These are phyloP conservation scores for Zanthoxylum bungeanum DNA, from an alignment of 345 rosid genomes.

Conservation along the genomic window DNA sequence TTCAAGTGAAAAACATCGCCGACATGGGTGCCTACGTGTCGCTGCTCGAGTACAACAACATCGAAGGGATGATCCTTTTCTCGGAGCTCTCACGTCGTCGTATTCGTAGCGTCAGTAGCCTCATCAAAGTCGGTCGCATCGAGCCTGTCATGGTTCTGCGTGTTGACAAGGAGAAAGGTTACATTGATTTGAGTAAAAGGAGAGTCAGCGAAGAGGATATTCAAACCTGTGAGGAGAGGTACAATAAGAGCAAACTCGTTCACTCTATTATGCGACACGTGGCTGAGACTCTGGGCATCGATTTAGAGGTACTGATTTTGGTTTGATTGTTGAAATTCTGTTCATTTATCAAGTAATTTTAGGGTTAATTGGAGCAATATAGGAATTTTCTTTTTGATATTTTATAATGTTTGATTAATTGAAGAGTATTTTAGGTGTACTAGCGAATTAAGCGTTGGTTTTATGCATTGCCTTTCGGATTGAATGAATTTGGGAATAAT, in stretches of 20 bases:
- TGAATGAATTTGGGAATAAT: not conserved
- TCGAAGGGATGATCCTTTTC: slow-evolving; percentile 95
- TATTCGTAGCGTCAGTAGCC: slow-evolving; percentile 91
- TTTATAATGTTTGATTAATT: not conserved
- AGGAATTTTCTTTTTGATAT: not conserved
- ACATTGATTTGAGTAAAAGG: slow-evolving; percentile 93
- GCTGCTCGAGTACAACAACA: slow-evolving; percentile 92
- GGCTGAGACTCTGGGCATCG: slow-evolving; percentile 78
- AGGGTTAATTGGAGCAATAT: not conserved
- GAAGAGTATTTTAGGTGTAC: not conserved
- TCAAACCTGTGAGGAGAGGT: slow-evolving; percentile 92
- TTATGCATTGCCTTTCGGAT: not conserved
- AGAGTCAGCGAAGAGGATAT: slow-evolving; percentile 95
- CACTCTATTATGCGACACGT: slow-evolving; percentile 99
- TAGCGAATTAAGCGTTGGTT: not conserved
- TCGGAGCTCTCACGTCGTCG: slow-evolving; percentile 99
- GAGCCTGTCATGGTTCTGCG: slow-evolving; percentile 99
- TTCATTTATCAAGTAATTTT: not conserved
- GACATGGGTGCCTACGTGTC: slow-evolving; percentile 99
- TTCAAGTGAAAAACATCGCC: slow-evolving; percentile 92
- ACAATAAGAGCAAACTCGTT: slow-evolving; percentile 97
- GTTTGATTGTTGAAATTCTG: not conserved
- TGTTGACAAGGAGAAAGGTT: slow-evolving; percentile 94
- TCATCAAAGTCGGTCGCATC: slow-evolving; percentile 90
- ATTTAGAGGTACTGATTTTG: slow-evolving; percentile 69